Conservation (phyloP, 805 yeast genomes). For the Kodamaea restingae region DNA sequence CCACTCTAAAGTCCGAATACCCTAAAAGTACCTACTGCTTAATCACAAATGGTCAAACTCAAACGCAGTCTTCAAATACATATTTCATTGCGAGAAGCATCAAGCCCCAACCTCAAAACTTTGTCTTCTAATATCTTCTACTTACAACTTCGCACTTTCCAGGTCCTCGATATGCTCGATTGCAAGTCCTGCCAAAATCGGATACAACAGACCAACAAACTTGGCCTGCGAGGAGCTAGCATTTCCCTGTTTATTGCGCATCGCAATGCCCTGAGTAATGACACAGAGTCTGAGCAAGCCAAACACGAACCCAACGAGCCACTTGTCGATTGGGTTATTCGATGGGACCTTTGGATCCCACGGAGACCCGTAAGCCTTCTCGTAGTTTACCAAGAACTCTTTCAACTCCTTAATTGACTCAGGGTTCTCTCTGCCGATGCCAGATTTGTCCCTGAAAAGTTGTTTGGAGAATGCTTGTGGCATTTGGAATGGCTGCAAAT, state of each 20-base stretch:
- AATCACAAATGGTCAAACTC: no score
- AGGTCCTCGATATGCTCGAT: constrained; percentile 13
- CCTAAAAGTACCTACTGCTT: no score
- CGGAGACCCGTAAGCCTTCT: constrained; percentile 16
- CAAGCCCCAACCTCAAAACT: background rate
- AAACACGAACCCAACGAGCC: constrained; percentile 54
- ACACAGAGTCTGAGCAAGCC: constrained; percentile 53
- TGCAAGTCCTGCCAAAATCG: constrained; percentile 29
- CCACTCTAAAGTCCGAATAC: no score
- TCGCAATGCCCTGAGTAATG: constrained; percentile 60
- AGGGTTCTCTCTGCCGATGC: constrained; percentile 32
- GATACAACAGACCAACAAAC: constrained; percentile 33
- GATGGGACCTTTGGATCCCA: constrained; percentile 34
- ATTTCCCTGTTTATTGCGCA: constrained; percentile 47
- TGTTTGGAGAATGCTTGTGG: constrained; percentile 17
- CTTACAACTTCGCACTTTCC: constrained; percentile 7
- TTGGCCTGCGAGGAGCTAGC: constrained; percentile 53
- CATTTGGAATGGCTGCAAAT: constrained; percentile 50
- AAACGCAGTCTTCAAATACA: no score
- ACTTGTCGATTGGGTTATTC: constrained; percentile 42
- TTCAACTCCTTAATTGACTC: constrained; percentile 18
- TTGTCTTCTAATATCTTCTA: background rate
- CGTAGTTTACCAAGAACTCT: constrained; percentile 26
- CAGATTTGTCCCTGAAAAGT: constrained; percentile 12
- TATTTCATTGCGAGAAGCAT: no score